Conservation (phyloP, 2,329 filamentous ascomycete genomes). For the Paramyrothecium sp. region DNA sequence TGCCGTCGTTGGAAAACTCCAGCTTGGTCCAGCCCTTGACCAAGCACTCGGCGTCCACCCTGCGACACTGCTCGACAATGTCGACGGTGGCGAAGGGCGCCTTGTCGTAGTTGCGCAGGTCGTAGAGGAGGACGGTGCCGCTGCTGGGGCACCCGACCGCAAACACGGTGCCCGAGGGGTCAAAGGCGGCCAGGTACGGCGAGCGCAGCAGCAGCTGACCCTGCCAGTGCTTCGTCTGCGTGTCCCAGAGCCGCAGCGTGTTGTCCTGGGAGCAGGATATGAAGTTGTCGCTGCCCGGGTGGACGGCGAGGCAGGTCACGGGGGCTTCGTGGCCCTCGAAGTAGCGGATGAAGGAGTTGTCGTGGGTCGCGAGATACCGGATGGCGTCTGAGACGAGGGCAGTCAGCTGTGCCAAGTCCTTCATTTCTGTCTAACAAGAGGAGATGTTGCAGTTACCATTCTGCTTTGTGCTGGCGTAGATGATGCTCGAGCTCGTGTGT, state of each 20-base stretch:
- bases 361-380: slow-evolving; percentile 85
- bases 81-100: slow-evolving; percentile 87
- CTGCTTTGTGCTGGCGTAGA: slow-evolving; percentile 94
- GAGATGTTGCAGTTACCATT: slow-evolving; percentile 57
- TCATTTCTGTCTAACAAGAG: too few species aligned
- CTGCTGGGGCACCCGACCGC: slow-evolving; percentile 82
- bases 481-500: slow-evolving; percentile 84
- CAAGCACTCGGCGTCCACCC: slow-evolving; percentile 54
- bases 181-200: slow-evolving; percentile 83
- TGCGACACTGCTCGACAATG: slow-evolving; percentile 56
- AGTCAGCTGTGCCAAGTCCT: not conserved
- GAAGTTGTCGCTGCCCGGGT: slow-evolving; percentile 86
- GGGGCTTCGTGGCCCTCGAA: slow-evolving; percentile 85
- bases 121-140: slow-evolving; percentile 83
- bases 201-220: slow-evolving; percentile 78
- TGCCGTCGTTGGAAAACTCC: slow-evolving; percentile 96
- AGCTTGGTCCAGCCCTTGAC: slow-evolving; percentile 81
- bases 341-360: slow-evolving; percentile 95
- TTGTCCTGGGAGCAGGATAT: slow-evolving; percentile 89
- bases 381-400: slow-evolving; percentile 62
- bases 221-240: slow-evolving; percentile 74
- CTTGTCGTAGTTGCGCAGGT: slow-evolving; percentile 91
- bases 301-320: slow-evolving; percentile 81
- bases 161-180: slow-evolving; percentile 89
- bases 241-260: slow-evolving; percentile 88